Percentiles rank a stretch among this genome's conserved stretches.
phyloP scores from a whole-genome alignment of 306 rosid genomes.

The Prunus mira region DNA sequence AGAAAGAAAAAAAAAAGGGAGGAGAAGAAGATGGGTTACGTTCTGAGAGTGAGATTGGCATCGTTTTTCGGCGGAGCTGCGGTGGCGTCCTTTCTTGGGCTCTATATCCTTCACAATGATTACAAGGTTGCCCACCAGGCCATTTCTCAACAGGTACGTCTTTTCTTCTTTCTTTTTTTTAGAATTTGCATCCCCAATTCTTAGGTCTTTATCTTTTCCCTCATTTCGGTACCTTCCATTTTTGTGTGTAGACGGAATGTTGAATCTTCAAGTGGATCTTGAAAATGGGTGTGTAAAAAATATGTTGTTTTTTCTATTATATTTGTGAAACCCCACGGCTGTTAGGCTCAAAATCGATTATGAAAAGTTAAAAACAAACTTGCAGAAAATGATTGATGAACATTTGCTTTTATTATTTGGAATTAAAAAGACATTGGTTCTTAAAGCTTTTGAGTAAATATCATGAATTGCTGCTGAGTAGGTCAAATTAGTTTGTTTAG shows the following conservation, averaged over 20 bases:
- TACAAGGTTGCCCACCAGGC: slow-evolving; percentile 75
- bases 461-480: background rate
- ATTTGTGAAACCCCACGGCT: background rate
- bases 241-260: background rate
- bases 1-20: background rate
- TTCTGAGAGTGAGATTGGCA: slow-evolving; percentile 79
- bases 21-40: slow-evolving; percentile 64
- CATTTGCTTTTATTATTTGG: background rate
- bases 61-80: slow-evolving; percentile 89
- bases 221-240: background rate
- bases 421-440: background rate
- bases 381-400: background rate
- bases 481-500: background rate
- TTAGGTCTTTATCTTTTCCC: background rate
- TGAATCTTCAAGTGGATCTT: background rate
- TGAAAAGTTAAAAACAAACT: background rate
- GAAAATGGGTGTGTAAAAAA: background rate
- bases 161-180: background rate
- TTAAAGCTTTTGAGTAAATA: background rate
- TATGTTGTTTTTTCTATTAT: background rate
- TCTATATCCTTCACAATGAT: slow-evolving; percentile 73
- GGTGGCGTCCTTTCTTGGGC: slow-evolving; percentile 66
- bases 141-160: slow-evolving; percentile 63
- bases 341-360: background rate
- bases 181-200: background rate